Evolutionary conservation across 345 rosid genomes (phyloP).

Genomic region (Linum lewisii): DNA sequence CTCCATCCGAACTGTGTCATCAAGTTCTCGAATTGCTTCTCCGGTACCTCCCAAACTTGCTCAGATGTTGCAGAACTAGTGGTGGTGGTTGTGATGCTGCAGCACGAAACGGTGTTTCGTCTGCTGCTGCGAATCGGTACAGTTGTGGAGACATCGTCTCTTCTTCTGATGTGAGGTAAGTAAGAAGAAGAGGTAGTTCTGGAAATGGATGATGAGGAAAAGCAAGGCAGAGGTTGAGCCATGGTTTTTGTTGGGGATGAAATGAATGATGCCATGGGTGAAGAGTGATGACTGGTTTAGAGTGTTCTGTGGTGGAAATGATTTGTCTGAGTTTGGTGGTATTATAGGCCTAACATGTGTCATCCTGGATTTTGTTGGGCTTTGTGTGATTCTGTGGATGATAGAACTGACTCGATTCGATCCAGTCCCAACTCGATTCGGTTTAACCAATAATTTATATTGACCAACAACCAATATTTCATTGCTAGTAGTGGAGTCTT

Average conservation of each 20-base stretch:
- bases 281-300: too few relatives aligned
- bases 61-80: neutral
- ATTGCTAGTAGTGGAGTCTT: too few relatives aligned
- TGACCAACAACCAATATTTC: too few relatives aligned
- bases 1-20: conserved; percentile 58
- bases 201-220: neutral
- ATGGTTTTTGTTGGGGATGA: neutral
- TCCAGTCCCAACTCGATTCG: too few relatives aligned
- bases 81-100: neutral
- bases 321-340: too few relatives aligned
- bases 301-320: neutral
- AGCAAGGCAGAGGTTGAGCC: neutral
- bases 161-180: neutral
- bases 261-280: neutral
- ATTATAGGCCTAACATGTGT: too few relatives aligned
- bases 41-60: neutral
- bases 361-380: too few relatives aligned
- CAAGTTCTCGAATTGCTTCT: conserved; percentile 25
- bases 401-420: too few relatives aligned
- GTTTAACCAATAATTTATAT: too few relatives aligned
- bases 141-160: neutral
- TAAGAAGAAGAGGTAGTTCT: neutral
- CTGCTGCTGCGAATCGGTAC: neutral
- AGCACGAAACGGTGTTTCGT: neutral
- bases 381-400: too few relatives aligned